phyloP scores from a whole-genome alignment of 2,329 filamentous ascomycete genomes.

The Zasmidium angulare region DNA sequence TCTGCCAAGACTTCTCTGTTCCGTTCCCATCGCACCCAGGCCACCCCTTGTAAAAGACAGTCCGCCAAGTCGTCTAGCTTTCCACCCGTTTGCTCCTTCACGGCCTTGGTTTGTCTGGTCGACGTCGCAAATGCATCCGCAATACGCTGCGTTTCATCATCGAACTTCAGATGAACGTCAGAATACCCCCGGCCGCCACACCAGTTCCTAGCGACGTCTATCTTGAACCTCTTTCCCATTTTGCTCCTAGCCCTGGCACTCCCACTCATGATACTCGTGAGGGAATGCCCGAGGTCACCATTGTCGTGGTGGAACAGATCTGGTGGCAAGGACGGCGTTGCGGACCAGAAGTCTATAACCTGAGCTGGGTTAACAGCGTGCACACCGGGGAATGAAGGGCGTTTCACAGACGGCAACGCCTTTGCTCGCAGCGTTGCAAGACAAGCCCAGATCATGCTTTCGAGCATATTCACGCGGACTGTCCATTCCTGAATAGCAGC shows the following conservation, averaged over 20 bases:
- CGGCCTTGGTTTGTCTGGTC: slow-evolving; percentile 23
- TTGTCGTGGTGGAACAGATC: too few relatives aligned
- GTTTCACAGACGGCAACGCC: slow-evolving; percentile 12
- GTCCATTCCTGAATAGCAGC: slow-evolving; percentile 78
- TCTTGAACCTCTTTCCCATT: slow-evolving; percentile 60
- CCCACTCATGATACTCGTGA: slow-evolving; percentile 6
- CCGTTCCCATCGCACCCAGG: slow-evolving; percentile 74
- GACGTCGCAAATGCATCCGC: slow-evolving; percentile 35
- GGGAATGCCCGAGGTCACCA: too few relatives aligned
- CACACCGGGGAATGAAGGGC: slow-evolving; percentile 37
- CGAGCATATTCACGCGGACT: slow-evolving; percentile 75
- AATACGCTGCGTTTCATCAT: slow-evolving; percentile 37
- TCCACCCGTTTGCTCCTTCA: slow-evolving; percentile 21
- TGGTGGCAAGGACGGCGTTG: too few relatives aligned
- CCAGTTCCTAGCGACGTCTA: slow-evolving; percentile 60
- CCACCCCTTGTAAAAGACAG: slow-evolving; percentile 72
- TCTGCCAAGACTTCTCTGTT: slow-evolving; percentile 41
- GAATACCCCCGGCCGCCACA: slow-evolving; percentile 52
- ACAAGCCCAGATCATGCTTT: slow-evolving; percentile 76
- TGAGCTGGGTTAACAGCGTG: slow-evolving; percentile 54
- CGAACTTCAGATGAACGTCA: slow-evolving; percentile 30
- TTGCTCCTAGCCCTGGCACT: slow-evolving; percentile 28
- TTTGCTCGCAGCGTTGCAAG: slow-evolving; percentile 54
- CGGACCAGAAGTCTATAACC: slow-evolving; percentile 57
- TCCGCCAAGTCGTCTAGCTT: slow-evolving; percentile 84